These are phyloP conservation scores for Alternaria triticimaculans DNA, from an alignment of 2,329 filamentous ascomycete genomes.

Conservation along the genomic window DNA sequence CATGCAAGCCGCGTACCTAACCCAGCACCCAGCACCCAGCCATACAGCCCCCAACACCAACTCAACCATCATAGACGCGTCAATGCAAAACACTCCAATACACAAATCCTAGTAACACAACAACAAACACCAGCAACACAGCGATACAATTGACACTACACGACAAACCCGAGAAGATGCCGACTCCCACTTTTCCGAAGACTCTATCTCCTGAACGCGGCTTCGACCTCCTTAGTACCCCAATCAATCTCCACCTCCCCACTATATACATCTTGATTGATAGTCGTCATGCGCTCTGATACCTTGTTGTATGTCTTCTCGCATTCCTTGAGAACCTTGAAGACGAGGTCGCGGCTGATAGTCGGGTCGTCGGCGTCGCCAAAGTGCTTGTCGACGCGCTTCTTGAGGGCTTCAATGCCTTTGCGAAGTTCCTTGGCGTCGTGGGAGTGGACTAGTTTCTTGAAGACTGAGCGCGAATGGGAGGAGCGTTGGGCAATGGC, in stretches of 20 bases:
- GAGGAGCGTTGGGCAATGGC: conserved; percentile 79
- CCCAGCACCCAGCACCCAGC: background rate
- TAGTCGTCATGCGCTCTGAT: conserved; percentile 56
- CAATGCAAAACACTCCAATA: background rate
- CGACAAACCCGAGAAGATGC: conserved; percentile 12
- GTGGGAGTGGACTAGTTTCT: conserved; percentile 81
- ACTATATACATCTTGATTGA: conserved; percentile 55
- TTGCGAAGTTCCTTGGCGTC: conserved; percentile 86
- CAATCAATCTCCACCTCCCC: conserved; percentile 54
- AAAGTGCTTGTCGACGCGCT: conserved; percentile 97
- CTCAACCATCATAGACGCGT: background rate
- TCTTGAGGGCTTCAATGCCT: conserved; percentile 87
- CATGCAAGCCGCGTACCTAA: background rate
- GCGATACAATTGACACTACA: background rate
- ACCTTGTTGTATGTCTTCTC: conserved; percentile 63
- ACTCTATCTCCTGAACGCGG: conserved; percentile 40
- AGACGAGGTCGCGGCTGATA: conserved; percentile 65
- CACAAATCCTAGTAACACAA: conserved; percentile 2
- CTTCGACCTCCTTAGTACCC: conserved; percentile 37
- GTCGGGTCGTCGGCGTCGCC: conserved; percentile 81
- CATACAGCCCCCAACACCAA: background rate
- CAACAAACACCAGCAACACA: background rate
- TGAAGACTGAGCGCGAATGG: conserved; percentile 81
- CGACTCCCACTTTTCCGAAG: conserved; percentile 24
- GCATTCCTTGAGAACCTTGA: conserved; percentile 66